Percentiles rank a stretch among this genome's conserved stretches.
phyloP scores from a whole-genome alignment of 2,329 filamentous ascomycete genomes.

The Colletotrichum abscissum region DNA sequence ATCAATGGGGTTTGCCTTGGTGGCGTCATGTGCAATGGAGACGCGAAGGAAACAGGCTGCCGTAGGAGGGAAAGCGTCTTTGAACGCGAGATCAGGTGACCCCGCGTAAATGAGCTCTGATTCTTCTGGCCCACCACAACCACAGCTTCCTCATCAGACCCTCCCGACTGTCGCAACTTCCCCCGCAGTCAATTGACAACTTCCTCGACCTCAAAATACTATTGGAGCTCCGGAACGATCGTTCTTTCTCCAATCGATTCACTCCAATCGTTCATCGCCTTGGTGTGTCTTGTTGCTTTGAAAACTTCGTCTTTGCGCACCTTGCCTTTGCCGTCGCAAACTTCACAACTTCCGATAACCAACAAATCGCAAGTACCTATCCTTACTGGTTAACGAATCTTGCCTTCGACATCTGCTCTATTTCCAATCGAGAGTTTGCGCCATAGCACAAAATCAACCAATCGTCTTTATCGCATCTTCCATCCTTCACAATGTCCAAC shows the following conservation, averaged over 20 bases:
- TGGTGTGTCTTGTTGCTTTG: not conserved
- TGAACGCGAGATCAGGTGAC: constrained; percentile 55
- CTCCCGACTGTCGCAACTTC: not conserved
- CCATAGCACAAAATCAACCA: not conserved
- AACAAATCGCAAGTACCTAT: not conserved
- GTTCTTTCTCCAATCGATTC: not conserved
- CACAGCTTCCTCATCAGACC: not conserved
- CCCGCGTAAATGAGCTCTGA: constrained; percentile 31
- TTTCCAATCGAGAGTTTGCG: not conserved
- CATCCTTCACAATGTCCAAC: constrained; percentile 26
- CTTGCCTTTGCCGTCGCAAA: not conserved
- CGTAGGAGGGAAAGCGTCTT: constrained; percentile 7
- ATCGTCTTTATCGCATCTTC: not conserved
- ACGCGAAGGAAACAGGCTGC: constrained; percentile 29
- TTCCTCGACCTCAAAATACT: not conserved
- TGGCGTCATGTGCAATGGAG: constrained; percentile 24
- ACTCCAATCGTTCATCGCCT: not conserved
- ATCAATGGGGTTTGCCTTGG: not conserved
- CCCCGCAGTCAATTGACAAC: not conserved
- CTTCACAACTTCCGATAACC: constrained; percentile 13
- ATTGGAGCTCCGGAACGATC: not conserved
- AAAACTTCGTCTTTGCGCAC: not conserved
- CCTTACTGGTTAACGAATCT: not conserved
- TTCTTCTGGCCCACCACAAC: not conserved
- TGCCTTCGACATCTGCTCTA: not conserved